Conservation (phyloP, 1,284 basidiomycete species). For the Pterulicium gracile region DNA sequence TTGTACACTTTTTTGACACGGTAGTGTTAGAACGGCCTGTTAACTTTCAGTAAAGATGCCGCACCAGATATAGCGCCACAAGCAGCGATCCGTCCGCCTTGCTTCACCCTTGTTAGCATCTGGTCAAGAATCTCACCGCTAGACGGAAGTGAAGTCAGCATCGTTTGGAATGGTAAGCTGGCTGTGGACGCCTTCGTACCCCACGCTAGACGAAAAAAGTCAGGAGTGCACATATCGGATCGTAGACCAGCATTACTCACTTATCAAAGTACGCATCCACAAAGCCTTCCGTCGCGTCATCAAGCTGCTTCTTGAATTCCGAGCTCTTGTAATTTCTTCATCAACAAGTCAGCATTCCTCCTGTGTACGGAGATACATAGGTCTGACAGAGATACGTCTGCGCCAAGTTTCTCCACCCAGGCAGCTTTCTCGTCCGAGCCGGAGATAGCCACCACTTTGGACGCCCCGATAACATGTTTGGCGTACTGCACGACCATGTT, state of each 20-base stretch:
- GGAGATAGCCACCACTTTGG: constrained; percentile 33
- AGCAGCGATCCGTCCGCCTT: constrained; percentile 25
- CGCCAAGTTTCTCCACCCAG: constrained; percentile 29
- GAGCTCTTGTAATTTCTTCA: constrained; percentile 32
- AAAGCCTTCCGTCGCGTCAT: constrained; percentile 9
- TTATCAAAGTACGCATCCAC: constrained; percentile 7
- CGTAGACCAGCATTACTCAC: constrained; percentile 7
- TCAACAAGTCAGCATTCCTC: no score
- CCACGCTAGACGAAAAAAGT: constrained; percentile 3
- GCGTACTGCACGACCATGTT: constrained; percentile 20
- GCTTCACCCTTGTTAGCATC: constrained; percentile 22
- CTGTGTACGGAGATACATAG: no score
- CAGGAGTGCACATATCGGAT: constrained; percentile 5
- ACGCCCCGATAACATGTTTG: constrained; percentile 26
- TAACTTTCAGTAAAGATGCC: no score
- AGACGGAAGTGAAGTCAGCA: constrained; percentile 27
- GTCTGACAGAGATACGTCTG: constrained; percentile 26
- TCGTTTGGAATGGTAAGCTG: constrained; percentile 4
- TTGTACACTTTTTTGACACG: constrained; percentile 17
- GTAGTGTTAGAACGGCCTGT: no score
- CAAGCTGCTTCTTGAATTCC: constrained; percentile 10
- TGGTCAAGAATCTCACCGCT: constrained; percentile 26
- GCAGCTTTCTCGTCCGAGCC: constrained; percentile 33
- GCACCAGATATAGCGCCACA: constrained; percentile 29
- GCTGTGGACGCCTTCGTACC: neutral